These are phyloP conservation scores for Magnusiomyces magnusii DNA, from an alignment of 1,139 yeast genomes.

Conservation along the genomic window DNA sequence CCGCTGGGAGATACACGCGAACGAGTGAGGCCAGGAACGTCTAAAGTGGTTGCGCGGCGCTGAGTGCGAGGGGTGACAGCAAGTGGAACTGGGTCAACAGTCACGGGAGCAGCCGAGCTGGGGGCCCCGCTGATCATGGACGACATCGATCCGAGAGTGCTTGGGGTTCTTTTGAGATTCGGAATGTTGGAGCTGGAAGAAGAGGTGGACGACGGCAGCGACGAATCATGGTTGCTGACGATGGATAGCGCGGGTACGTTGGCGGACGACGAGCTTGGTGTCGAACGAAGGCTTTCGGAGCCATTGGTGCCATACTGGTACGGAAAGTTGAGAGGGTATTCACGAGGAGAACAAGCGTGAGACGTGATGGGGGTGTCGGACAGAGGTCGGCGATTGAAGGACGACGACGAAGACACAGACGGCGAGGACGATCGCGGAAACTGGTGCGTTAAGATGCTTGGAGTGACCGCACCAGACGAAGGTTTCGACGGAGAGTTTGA, in stretches of 20 bases:
- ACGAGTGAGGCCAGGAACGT: conserved; percentile 87
- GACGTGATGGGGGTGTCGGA: conserved; percentile 16
- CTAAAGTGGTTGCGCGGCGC: conserved; percentile 65
- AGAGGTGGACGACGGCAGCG: not conserved
- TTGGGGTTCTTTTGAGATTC: not conserved
- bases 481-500: not conserved
- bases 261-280: not conserved
- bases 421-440: not conserved
- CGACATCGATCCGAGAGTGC: not conserved
- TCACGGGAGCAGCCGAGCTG: not conserved
- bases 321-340: not conserved
- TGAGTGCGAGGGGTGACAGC: conserved; percentile 9
- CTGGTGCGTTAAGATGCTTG: not conserved
- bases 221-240: not conserved
- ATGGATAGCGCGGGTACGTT: not conserved
- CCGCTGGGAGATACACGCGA: conserved; percentile 83
- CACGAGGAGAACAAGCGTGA: conserved; percentile 12
- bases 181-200: not conserved
- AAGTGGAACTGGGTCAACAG: not conserved
- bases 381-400: conserved; percentile 13
- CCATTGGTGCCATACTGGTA: conserved; percentile 5
- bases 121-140: conserved; percentile 1
- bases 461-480: not conserved
- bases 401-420: conserved; percentile 7
- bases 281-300: conserved; percentile 4